Evolutionary conservation across 768 basidiomycete genomes (phyloP).

Genomic region (Paxillus involutus): DNA sequence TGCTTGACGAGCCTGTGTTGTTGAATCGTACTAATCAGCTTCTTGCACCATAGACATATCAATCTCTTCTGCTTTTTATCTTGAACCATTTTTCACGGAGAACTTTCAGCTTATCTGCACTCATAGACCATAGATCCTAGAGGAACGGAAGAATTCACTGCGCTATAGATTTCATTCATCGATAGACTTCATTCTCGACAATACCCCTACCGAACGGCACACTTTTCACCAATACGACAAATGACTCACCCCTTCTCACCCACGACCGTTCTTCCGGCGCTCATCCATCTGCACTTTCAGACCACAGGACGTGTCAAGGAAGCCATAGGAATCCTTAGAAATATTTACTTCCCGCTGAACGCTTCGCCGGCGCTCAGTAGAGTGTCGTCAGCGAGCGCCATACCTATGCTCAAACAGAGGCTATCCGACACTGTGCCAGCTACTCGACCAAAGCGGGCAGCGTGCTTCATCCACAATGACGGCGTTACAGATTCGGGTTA

Average conservation of each 20-base stretch:
- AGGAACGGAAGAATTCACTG: constrained; percentile 9
- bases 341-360: constrained; percentile 51
- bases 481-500: constrained; percentile 74
- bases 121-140: constrained; percentile 17
- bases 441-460: constrained; percentile 26
- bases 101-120: neutral
- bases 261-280: constrained; percentile 55
- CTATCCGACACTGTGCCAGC: constrained; percentile 12
- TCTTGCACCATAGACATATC: constrained; percentile 4
- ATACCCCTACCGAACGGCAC: constrained; percentile 1
- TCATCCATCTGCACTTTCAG: constrained; percentile 40
- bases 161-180: constrained; percentile 5
- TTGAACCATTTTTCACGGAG: neutral
- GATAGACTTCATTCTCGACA: neutral
- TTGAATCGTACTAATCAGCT: constrained; percentile 3
- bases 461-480: constrained; percentile 35
- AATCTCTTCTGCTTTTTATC: neutral
- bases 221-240: neutral
- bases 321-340: constrained; percentile 44
- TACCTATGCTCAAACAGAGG: constrained; percentile 19
- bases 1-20: constrained; percentile 20
- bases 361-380: constrained; percentile 18
- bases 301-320: constrained; percentile 37
- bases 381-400: neutral
- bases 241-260: constrained; percentile 35